phyloP scores from a whole-genome alignment of 2,329 filamentous ascomycete genomes.

The Alternaria arborescens region DNA sequence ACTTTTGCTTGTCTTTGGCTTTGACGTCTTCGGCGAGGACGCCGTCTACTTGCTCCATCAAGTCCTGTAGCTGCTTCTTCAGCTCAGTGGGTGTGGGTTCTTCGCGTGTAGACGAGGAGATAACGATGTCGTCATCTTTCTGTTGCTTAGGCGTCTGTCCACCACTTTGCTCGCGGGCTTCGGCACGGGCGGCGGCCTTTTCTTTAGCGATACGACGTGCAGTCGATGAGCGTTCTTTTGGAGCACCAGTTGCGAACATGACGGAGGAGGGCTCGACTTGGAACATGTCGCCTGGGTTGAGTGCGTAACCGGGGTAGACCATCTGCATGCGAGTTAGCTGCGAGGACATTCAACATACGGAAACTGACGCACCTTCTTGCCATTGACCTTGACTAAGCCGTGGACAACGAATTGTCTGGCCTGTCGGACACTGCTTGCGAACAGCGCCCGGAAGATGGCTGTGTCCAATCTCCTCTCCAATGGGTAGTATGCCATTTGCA shows the following conservation, averaged over 20 bases:
- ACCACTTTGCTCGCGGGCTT: conserved; percentile 33
- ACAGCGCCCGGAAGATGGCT: conserved; percentile 92
- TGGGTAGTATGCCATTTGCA: conserved; percentile 95
- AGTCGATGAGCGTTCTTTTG: conserved; percentile 60
- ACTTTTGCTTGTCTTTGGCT: conserved; percentile 76
- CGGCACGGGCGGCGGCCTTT: conserved; percentile 40
- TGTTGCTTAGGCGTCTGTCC: conserved; percentile 27
- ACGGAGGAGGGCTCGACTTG: conserved; percentile 91
- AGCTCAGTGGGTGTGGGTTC: conserved; percentile 43
- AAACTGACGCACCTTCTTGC: conserved; percentile 75
- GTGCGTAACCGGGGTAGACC: conserved; percentile 86
- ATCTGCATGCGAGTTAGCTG: conserved; percentile 66
- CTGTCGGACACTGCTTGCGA: conserved; percentile 91
- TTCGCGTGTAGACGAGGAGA: conserved; percentile 22
- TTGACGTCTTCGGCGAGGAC: conserved; percentile 67
- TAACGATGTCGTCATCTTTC: conserved; percentile 2
- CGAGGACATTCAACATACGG: not conserved
- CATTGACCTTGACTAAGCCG: conserved; percentile 93
- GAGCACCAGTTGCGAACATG: conserved; percentile 82
- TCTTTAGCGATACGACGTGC: conserved; percentile 43
- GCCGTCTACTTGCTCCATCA: conserved; percentile 63
- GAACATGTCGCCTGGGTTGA: conserved; percentile 99
- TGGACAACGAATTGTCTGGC: conserved; percentile 94
- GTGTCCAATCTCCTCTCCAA: conserved; percentile 90
- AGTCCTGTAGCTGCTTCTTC: conserved; percentile 45